A percentile compares a stretch with the other conserved stretches of the same genome.
Evolutionary conservation across 2,329 filamentous ascomycete species (phyloP).

Genomic region (Zasmidium cellare): DNA sequence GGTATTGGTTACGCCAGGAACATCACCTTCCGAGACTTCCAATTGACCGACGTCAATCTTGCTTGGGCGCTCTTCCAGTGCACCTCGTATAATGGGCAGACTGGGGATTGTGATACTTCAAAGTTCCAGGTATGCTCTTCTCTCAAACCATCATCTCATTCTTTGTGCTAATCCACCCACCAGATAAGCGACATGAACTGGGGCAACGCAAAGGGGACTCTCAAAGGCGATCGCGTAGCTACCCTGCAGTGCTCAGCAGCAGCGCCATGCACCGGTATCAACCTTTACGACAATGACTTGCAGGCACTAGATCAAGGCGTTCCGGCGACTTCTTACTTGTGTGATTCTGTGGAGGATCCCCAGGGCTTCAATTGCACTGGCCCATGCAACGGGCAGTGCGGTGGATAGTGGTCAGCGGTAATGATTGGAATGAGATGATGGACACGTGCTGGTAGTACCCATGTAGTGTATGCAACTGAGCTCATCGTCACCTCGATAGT

Average conservation of each 20-base stretch:
- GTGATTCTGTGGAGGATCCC: conserved; percentile 25
- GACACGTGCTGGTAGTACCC: no score
- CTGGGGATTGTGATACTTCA: conserved; percentile 29
- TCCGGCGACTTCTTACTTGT: conserved; percentile 25
- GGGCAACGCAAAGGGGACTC: conserved; percentile 33
- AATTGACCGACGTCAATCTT: conserved; percentile 23
- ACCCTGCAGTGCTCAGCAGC: conserved; percentile 31
- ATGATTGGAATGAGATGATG: no score
- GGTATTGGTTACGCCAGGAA: conserved; percentile 49
- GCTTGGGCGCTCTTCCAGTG: conserved; percentile 33
- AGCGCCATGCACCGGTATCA: conserved; percentile 30
- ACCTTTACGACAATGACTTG: conserved; percentile 21
- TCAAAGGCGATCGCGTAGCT: conserved; percentile 24
- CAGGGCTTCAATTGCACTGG: conserved; percentile 29
- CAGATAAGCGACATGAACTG: conserved; percentile 39
- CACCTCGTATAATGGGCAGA: conserved; percentile 22
- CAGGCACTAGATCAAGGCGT: conserved; percentile 19
- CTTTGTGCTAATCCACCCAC: background rate
- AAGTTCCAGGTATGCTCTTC: conserved; percentile 34
- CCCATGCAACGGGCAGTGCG: conserved; percentile 17
- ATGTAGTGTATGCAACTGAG: no score
- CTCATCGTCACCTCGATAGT: no score
- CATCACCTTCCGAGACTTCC: conserved; percentile 38
- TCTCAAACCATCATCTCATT: background rate
- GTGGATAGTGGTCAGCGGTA: background rate